Evolutionary conservation across 306 rosid species (phyloP), one percentile per base, ranked within the genome.

Genomic region (Casuarina glauca): DNA sequence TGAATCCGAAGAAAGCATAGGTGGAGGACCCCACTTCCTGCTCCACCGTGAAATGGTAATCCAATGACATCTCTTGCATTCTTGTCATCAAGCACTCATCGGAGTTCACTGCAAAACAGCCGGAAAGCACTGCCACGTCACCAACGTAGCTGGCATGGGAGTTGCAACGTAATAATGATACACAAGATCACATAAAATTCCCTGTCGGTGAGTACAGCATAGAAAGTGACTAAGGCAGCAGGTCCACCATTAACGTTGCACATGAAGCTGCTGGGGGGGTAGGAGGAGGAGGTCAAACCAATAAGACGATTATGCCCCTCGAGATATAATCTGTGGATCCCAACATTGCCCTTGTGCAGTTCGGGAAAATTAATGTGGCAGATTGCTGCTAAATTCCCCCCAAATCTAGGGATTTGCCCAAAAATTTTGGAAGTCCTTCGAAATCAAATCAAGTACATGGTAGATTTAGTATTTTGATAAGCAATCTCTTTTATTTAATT

Each of bases 11-110:
- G 78, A 93, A 93, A 62, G 96, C 91, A 35, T 90, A 79, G 35
- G 97, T 89, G 79, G 91, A 84, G 70, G 97, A 93, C 17, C 97
- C 97, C 41, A 90, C 97, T 93, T 93, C 94, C 76, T 93, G 97
- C 81, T 93, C 97, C 8, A 94, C 96, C 0, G 96, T 91, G 61
- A 94, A 94, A 89, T 94, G 98, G 87, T 91, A 94, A 84, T 94
- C 96, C 83, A 94, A 66, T 11, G 98, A 94, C 98, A 94, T 94
- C 83, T 94, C 98, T 89, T 94, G 98, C 90, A 93, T 88, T 75
- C 97, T 89, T 4, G 97, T 93, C 97, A 93, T 89, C 90, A 93
- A 78, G 79, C 94, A 89, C 83, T 93, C 97, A 26, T 88, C 57
- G 12, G 96, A 81, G 82, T 93, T 93, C 86, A 93, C 97, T 93